Evolutionary conservation across 768 basidiomycete genomes (phyloP).

Genomic region (Punctularia strigosozonata): DNA sequence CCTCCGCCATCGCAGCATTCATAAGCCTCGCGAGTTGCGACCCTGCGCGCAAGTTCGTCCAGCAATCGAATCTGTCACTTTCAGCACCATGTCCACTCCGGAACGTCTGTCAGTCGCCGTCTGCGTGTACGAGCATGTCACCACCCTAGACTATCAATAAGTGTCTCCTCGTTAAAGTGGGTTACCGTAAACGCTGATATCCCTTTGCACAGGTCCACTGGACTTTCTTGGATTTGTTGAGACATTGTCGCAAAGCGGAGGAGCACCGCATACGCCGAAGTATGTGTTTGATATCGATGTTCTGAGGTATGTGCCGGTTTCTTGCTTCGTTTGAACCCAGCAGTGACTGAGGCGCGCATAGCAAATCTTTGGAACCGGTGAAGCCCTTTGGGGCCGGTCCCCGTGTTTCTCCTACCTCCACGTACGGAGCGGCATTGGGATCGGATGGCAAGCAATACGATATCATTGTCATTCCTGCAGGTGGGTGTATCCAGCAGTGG

Average conservation of each 20-base stretch:
- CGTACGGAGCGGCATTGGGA: not conserved
- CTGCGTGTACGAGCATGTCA: not conserved
- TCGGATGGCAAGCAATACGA: not conserved
- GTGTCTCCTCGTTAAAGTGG: not conserved
- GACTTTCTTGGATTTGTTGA: not conserved
- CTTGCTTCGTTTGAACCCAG: not conserved
- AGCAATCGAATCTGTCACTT: no score
- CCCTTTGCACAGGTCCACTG: not conserved
- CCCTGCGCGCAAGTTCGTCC: no score
- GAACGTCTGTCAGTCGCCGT: not conserved
- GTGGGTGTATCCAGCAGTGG: not conserved
- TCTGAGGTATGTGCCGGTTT: no score
- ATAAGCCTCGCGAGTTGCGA: no score
- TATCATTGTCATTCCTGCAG: not conserved
- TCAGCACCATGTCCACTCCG: not conserved
- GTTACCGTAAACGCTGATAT: not conserved
- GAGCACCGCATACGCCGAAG: no score
- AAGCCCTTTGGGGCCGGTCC: not conserved
- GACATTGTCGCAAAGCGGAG: no score
- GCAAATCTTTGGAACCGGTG: not conserved
- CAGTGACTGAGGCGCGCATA: no score
- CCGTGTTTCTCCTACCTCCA: not conserved
- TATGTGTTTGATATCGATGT: no score
- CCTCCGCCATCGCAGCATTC: no score
- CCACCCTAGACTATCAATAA: not conserved